phyloP scores from a whole-genome alignment of 306 rosid genomes.

The Acmispon strigosus region DNA sequence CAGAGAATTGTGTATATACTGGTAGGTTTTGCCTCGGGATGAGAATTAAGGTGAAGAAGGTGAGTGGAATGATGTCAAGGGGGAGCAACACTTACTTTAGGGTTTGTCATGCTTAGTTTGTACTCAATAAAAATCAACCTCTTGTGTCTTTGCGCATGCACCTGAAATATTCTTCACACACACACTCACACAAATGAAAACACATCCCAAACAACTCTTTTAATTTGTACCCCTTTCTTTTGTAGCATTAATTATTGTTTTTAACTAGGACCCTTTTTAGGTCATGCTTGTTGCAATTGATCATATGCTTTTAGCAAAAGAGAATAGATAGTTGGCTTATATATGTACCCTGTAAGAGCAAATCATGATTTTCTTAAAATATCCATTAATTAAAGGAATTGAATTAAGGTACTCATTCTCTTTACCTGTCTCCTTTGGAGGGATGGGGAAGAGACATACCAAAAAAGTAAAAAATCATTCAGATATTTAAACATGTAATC shows the following conservation, averaged over 20 bases:
- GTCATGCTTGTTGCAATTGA: conserved; percentile 45
- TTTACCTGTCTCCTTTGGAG: background rate
- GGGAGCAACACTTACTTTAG: conserved; percentile 92
- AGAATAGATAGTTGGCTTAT: conserved; percentile 79
- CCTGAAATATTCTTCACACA: conserved; percentile 77
- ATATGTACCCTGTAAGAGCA: conserved; percentile 32
- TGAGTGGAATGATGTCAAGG: conserved; percentile 96
- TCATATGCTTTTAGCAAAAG: conserved; percentile 23
- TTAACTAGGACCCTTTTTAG: conserved; percentile 40
- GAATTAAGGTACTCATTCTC: background rate
- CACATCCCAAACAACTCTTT: conserved; percentile 50
- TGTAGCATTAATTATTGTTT: conserved; percentile 48
- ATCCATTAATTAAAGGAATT: background rate
- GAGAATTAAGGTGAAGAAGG: conserved; percentile 67
- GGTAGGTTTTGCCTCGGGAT: conserved; percentile 77
- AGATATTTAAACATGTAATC: background rate
- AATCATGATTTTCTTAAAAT: conserved; percentile 16
- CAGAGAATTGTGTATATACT: conserved; percentile 46
- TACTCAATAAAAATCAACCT: conserved; percentile 67
- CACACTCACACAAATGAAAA: conserved; percentile 17
- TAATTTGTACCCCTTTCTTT: conserved; percentile 45
- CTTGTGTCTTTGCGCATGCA: conserved; percentile 72
- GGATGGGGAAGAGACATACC: background rate
- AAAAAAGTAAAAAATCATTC: background rate
- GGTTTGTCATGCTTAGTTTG: conserved; percentile 89